A percentile compares a stretch with the other conserved stretches of the same genome.
Conservation (phyloP, 108 stramenopile genomes). For the Cyclostephanos tholiformis region DNA sequence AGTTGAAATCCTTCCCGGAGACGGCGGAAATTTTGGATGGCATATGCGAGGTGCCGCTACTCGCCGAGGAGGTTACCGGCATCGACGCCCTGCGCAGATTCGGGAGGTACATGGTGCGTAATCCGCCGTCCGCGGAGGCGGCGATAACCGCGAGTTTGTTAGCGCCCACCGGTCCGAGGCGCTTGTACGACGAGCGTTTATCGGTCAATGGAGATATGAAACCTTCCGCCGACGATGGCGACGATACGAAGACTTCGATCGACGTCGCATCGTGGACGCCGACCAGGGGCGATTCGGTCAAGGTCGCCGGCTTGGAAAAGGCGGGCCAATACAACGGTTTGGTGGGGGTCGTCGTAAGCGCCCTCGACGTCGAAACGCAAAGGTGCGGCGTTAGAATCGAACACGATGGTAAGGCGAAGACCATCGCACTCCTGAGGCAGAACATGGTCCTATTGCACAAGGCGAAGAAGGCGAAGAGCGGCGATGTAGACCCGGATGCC, state of each 20-base stretch:
- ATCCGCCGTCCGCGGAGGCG: conserved; percentile 23
- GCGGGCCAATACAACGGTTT: conserved; percentile 47
- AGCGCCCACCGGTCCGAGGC: conserved; percentile 9
- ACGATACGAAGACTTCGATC: conserved; percentile 1
- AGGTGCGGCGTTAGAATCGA: conserved; percentile 41
- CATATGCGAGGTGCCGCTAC: conserved; percentile 48
- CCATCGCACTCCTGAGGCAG: conserved; percentile 36
- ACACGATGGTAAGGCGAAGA: conserved; percentile 40
- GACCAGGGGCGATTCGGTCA: conserved; percentile 34
- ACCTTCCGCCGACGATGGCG: background rate
- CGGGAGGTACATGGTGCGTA: conserved; percentile 32
- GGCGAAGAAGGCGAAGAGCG: conserved; percentile 38
- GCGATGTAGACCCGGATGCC: background rate
- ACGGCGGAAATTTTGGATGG: conserved; percentile 37
- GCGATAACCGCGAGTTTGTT: background rate
- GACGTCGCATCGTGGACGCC: conserved; percentile 29
- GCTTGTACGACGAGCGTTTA: conserved; percentile 37
- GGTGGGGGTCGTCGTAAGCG: conserved; percentile 31
- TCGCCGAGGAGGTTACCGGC: conserved; percentile 49
- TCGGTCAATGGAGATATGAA: background rate
- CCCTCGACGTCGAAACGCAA: conserved; percentile 42
- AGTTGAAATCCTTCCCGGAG: conserved; percentile 39
- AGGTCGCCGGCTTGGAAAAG: conserved; percentile 29
- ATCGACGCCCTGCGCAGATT: conserved; percentile 40
- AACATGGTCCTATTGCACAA: conserved; percentile 35